Evolutionary conservation across 108 stramenopile species (phyloP), one percentile per base, ranked within the genome.

Genomic region (Cyclostephanos tholiformis): DNA sequence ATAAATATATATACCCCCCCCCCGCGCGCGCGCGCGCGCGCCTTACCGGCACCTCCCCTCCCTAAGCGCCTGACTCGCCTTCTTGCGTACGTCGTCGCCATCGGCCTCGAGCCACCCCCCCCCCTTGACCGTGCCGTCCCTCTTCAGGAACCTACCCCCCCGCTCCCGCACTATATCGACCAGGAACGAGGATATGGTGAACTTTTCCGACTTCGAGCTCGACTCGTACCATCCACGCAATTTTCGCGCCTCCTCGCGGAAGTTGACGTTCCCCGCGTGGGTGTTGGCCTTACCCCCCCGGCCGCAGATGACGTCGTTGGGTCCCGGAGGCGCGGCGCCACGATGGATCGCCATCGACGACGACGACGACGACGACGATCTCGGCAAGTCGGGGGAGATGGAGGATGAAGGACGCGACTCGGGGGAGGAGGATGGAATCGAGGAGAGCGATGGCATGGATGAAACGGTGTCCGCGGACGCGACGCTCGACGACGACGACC

Each of bases 41-140:
- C 32, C 30, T 8, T 4, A 50, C 14, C 13, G 25, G 46, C 65
- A 29, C 29, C 69, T 75, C 11, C 72, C 85, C 59, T 86, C 85
- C 56, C 85, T 82, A 63, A 86, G 72, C 10, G 85, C 82, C 68
- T 86, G 85, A 72, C 76, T 74, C 3, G 82, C 85, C 67, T 86
- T 86, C 77, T 81, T 82, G 8, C 85, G 26, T 26, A 82, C 79
- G 60, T 80, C 85, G 46, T 65, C 76, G 48, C 39, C 74, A 69
- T 86, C 85, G 0, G 72, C 67, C 66, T 77, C 84, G 17, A 71
- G 30, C 79, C 79, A 80, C 22, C 59, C 20, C 65, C 80, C 14
- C 35, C 12, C 63, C 80, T 11, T 55, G 67, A 65, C 41, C 41
- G 41, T 9, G 0, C 41, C 41, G 41, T 79, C 84, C 67, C 77